Percentiles rank a stretch among this genome's conserved stretches.
phyloP scores from a whole-genome alignment of 108 stramenopile species.

The Fragilaria crotonensis region DNA sequence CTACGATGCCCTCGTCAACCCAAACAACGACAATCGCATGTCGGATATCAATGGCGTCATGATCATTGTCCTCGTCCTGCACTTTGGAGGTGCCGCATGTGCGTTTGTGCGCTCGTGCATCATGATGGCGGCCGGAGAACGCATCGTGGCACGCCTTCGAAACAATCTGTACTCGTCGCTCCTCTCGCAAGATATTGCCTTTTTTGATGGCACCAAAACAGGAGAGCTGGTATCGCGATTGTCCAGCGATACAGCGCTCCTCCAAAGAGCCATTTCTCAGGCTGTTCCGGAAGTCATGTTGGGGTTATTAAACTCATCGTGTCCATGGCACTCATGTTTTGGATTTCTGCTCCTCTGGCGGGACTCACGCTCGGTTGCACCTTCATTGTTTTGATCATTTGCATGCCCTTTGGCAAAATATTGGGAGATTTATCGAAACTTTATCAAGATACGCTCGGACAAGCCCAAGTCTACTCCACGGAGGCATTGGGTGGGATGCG shows the following conservation, averaged over 20 bases:
- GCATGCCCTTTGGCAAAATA: constrained; percentile 39
- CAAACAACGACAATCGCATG: constrained; percentile 13
- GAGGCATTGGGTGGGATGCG: constrained; percentile 64
- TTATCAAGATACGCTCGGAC: constrained; percentile 65
- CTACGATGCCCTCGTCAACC: constrained; percentile 40
- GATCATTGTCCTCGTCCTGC: constrained; percentile 25
- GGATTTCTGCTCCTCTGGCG: constrained; percentile 48
- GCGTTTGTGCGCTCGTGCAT: constrained; percentile 43
- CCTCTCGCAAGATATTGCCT: constrained; percentile 72
- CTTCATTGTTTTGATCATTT: constrained; percentile 34
- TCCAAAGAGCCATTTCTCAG: constrained; percentile 49
- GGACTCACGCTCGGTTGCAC: constrained; percentile 50
- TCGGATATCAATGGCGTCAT: constrained; percentile 33
- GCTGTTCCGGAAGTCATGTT: constrained; percentile 47
- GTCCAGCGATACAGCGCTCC: constrained; percentile 49
- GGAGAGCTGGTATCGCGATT: constrained; percentile 78
- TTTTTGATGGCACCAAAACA: constrained; percentile 68
- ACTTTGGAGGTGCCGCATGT: constrained; percentile 15
- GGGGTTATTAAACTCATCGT: constrained; percentile 36
- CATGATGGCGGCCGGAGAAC: constrained; percentile 52
- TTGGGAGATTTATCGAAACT: constrained; percentile 43
- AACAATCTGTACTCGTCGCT: constrained; percentile 40
- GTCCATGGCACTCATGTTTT: constrained; percentile 58
- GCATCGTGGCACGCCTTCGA: constrained; percentile 67
- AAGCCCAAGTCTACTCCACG: constrained; percentile 55